These are phyloP conservation scores for Galerina sulciceps DNA, from an alignment of 768 basidiomycete species.

Conservation along the genomic window DNA sequence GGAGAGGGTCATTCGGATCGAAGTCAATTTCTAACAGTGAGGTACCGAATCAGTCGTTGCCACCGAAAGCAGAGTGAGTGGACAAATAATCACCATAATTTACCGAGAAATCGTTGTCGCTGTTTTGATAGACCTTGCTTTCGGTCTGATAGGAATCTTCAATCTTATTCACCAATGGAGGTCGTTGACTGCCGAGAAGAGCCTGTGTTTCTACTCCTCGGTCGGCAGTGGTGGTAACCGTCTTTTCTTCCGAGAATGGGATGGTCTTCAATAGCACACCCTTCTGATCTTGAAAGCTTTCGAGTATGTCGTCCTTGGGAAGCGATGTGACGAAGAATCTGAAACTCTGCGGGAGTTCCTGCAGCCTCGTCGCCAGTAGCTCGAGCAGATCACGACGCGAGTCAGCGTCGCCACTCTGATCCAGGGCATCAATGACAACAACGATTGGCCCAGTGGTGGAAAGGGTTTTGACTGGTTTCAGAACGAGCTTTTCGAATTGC, in stretches of 20 bases:
- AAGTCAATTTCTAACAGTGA: no score
- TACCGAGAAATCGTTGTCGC: not conserved
- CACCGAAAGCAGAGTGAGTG: no score
- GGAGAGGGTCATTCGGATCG: not conserved
- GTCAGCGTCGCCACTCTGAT: slow-evolving; percentile 31
- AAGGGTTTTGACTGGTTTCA: slow-evolving; percentile 11
- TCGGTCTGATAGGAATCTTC: no score
- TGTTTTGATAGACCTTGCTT: not conserved
- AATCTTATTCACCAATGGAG: no score
- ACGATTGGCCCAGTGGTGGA: slow-evolving; percentile 20
- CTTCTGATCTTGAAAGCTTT: slow-evolving; percentile 3
- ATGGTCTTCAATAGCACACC: no score
- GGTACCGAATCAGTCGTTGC: no score
- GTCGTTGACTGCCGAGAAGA: no score
- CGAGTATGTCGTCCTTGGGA: slow-evolving; percentile 28
- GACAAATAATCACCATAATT: no score
- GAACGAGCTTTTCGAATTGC: slow-evolving; percentile 23
- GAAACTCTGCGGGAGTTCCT: slow-evolving; percentile 28
- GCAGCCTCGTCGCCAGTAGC: slow-evolving; percentile 18
- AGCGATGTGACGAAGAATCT: slow-evolving; percentile 37
- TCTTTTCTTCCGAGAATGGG: no score
- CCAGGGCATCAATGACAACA: slow-evolving; percentile 39
- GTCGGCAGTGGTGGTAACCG: no score
- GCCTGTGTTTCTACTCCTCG: no score
- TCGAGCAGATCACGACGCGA: slow-evolving; percentile 23